phyloP scores from a whole-genome alignment of 2,329 filamentous ascomycete genomes.

The Colletotrichum neosansevieriae region DNA sequence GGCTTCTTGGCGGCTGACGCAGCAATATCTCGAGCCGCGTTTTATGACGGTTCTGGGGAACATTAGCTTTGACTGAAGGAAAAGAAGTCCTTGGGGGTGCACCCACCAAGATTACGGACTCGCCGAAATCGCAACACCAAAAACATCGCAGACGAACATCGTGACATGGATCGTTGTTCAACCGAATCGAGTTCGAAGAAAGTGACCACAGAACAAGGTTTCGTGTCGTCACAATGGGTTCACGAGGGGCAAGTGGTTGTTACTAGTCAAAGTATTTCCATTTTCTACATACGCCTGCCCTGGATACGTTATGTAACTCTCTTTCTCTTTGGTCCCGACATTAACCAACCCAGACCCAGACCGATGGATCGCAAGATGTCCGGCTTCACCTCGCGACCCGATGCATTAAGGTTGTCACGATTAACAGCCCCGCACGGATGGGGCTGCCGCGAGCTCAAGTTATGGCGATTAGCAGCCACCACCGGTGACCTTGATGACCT shows the following conservation, averaged over 20 bases:
- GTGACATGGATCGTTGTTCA: no score
- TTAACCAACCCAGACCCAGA: conserved; percentile 22
- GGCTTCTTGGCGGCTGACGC: background rate
- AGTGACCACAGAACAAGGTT: no score
- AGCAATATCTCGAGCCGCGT: background rate
- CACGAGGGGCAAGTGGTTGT: no score
- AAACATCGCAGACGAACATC: no score
- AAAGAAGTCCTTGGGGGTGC: no score
- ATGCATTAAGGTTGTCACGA: conserved; percentile 28
- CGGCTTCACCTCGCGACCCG: conserved; percentile 19
- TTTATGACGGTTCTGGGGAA: no score
- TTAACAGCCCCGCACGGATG: conserved; percentile 25
- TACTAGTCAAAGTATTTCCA: background rate
- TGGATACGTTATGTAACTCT: conserved; percentile 12
- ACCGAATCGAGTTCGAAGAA: no score
- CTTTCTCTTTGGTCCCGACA: background rate
- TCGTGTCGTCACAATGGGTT: no score
- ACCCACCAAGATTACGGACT: no score
- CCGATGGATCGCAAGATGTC: conserved; percentile 18
- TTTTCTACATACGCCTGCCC: conserved; percentile 31
- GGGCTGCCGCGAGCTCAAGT: background rate
- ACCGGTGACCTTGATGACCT: conserved; percentile 55
- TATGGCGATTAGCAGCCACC: conserved; percentile 43
- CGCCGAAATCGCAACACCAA: no score
- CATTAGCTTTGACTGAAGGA: no score